Conservation (phyloP, 306 rosid genomes). For the Cicer pinnatifidum region DNA sequence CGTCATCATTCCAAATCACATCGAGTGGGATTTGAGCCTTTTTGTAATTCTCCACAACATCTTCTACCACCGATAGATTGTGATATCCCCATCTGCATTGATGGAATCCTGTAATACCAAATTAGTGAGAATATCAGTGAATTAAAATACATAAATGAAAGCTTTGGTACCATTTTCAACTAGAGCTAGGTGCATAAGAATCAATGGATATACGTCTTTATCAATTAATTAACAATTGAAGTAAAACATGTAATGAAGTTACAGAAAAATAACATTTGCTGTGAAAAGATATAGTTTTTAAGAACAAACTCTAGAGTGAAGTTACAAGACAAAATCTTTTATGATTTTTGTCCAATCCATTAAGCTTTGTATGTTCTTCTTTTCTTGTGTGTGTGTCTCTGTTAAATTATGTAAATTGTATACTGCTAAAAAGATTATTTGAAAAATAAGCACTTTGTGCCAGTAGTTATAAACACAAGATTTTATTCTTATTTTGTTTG, state of each 20-base stretch:
- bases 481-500: neutral
- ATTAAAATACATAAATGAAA: neutral
- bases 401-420: neutral
- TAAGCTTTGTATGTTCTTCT: neutral
- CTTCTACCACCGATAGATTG: slow-evolving; percentile 91
- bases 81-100: slow-evolving; percentile 99
- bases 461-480: neutral
- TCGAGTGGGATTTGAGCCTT: slow-evolving; percentile 92
- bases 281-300: neutral
- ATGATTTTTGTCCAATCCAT: slow-evolving; percentile 4
- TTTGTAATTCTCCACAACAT: slow-evolving; percentile 83
- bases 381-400: neutral
- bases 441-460: neutral
- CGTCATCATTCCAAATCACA: slow-evolving; percentile 96
- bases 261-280: neutral
- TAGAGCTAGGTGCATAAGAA: slow-evolving; percentile 27
- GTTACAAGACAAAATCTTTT: neutral
- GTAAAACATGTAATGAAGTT: neutral
- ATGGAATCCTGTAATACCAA: slow-evolving; percentile 75
- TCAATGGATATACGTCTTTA: neutral
- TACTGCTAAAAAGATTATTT: neutral
- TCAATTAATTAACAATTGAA: slow-evolving; percentile 1
- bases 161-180: neutral
- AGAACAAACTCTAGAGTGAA: slow-evolving; percentile 1
- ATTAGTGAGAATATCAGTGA: slow-evolving; percentile 35